Conservation (phyloP, 2,329 filamentous ascomycete genomes). For the Lachnellula cervina region DNA sequence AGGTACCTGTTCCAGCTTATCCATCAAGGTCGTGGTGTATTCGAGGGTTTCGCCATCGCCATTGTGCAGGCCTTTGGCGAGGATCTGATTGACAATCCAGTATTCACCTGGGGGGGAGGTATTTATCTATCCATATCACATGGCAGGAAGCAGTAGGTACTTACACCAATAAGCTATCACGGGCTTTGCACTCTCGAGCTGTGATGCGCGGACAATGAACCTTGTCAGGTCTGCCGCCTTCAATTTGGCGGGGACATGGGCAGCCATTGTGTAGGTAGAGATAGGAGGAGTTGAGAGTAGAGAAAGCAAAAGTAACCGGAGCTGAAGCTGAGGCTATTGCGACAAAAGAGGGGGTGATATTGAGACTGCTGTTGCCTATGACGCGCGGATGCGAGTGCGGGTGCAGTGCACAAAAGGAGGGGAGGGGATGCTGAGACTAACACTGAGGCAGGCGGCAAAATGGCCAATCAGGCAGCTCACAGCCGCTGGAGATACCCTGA, state of each 20-base stretch:
- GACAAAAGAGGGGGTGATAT: too few relatives aligned
- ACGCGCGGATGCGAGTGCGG: not conserved
- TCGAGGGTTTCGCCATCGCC: slow-evolving; percentile 70
- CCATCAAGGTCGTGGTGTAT: slow-evolving; percentile 83
- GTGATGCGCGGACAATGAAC: slow-evolving; percentile 76
- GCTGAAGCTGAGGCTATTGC: not conserved
- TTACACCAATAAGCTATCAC: slow-evolving; percentile 93
- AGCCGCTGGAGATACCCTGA: not conserved
- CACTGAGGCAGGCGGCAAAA: not conserved
- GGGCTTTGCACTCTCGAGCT: slow-evolving; percentile 80
- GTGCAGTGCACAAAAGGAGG: too few relatives aligned
- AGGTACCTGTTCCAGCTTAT: slow-evolving; percentile 70
- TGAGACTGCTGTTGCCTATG: not conserved
- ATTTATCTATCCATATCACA: not conserved
- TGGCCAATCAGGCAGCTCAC: not conserved
- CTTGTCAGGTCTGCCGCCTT: slow-evolving; percentile 77
- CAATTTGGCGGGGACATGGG: slow-evolving; percentile 64
- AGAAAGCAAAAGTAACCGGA: too few relatives aligned
- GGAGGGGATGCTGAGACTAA: not conserved
- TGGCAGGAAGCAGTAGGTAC: slow-evolving; percentile 31
- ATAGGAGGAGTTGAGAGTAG: not conserved
- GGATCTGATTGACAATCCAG: slow-evolving; percentile 88
- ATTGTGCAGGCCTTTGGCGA: slow-evolving; percentile 73
- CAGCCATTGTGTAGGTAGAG: slow-evolving; percentile 54
- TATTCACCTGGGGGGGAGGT: slow-evolving; percentile 63